phyloP scores from a whole-genome alignment of 495 filamentous ascomycete genomes.

The Pyrenopolyporus hunteri region DNA sequence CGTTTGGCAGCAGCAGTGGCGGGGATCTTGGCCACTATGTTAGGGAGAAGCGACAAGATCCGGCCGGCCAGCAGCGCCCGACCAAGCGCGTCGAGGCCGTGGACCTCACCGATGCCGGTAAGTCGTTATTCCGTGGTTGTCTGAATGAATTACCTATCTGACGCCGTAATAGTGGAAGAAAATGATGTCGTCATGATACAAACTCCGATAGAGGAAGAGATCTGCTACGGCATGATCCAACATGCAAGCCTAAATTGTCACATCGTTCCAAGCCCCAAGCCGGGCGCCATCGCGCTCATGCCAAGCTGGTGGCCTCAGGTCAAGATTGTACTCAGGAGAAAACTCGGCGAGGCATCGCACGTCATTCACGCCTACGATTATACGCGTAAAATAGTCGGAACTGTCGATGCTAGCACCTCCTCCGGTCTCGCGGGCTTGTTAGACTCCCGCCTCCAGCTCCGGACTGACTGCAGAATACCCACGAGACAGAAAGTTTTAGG shows the following conservation, averaged over 20 bases:
- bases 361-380: slow-evolving; percentile 74
- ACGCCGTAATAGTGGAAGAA: slow-evolving; percentile 50
- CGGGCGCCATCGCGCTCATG: slow-evolving; percentile 58
- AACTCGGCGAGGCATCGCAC: slow-evolving; percentile 54
- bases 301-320: slow-evolving; percentile 70
- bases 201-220: slow-evolving; percentile 60
- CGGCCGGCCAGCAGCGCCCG: slow-evolving; percentile 43
- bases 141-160: slow-evolving; percentile 19
- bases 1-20: slow-evolving; percentile 54
- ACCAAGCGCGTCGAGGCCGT: slow-evolving; percentile 56
- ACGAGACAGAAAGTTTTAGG: slow-evolving; percentile 59
- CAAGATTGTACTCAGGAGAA: slow-evolving; percentile 68
- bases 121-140: slow-evolving; percentile 4
- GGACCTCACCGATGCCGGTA: slow-evolving; percentile 67
- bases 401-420: slow-evolving; percentile 72
- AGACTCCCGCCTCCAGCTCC: slow-evolving; percentile 65
- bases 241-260: slow-evolving; percentile 70
- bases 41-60: slow-evolving; percentile 59
- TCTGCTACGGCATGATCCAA: slow-evolving; percentile 86
- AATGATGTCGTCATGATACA: slow-evolving; percentile 58
- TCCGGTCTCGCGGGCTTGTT: slow-evolving; percentile 71
- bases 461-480: slow-evolving; percentile 70
- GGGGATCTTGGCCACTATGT: slow-evolving; percentile 69
- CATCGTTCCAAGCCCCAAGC: slow-evolving; percentile 67
- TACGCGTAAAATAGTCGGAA: slow-evolving; percentile 71